Evolutionary conservation across 148 eudicot genomes (phyloP), one percentile per base, ranked within the genome.

Genomic region (Selenicereus undatus): DNA sequence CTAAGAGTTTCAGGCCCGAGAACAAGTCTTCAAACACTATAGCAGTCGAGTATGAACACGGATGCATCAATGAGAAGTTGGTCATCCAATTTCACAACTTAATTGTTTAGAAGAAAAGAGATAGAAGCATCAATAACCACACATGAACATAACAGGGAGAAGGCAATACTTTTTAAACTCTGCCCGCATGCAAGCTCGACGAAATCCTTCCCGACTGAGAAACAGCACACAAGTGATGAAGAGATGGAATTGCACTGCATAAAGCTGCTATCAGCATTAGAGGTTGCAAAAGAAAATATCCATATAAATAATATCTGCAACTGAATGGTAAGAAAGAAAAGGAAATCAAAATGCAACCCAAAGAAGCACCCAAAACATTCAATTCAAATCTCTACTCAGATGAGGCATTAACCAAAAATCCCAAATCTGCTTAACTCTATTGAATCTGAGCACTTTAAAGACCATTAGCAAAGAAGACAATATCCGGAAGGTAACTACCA

Each of bases 151-250:
- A 82, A 76, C 68, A 24, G 60, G 43, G 75, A 69, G 60, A 76
- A 88, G 30, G 66, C 76, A 73, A 50, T 86, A 93, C 98, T 94
- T 87, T 83, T 86, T 89, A 71, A 91, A 81, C 79, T 91, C 95
- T 50, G 93, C 95, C 85, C 97, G 88, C 97, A 97, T 86, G 86
- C 98, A 94, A 70, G 99, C 99, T 83, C 99, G 89, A 39, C 99
- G 89, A 74, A 97, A 94, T 52, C 99, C 99, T 89, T 97, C 99
- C 29, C 99, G 94, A 65, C 99, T 97, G 70, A 94, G 93, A 85
- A 94, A 97, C 86, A 97, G 82, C 75, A 94, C 84, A 80, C 97
- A 94, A 56, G 97, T 94, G 62, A 93, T 90, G 51, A 97, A 94
- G 76, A 97, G 86, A 82, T 97, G 98, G 87, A 91, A 97, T 81